Evolutionary conservation across 495 filamentous ascomycete species (phyloP).

Genomic region (Penicillium macrosclerotiorum): DNA sequence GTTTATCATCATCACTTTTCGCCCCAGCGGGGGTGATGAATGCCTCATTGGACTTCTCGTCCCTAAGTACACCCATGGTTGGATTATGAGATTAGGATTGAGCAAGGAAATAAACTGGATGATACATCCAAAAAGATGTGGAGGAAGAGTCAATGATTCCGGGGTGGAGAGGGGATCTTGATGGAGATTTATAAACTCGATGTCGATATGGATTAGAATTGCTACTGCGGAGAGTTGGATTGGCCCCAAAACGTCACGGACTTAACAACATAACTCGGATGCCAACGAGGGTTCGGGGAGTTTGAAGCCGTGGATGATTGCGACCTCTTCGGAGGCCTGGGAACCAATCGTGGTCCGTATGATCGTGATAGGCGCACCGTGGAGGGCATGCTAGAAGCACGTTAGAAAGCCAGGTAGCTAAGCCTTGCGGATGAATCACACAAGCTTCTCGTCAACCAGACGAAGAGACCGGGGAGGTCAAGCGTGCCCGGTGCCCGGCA

Average conservation of each 20-base stretch:
- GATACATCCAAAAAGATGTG: neutral
- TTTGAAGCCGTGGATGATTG: neutral
- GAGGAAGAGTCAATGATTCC: conserved; percentile 3
- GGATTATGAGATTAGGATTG: neutral
- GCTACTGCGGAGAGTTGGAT: neutral
- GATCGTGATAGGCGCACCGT: neutral
- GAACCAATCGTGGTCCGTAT: neutral
- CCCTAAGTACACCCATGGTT: conserved; percentile 16
- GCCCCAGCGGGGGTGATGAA: conserved; percentile 1
- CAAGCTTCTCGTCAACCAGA: conserved; percentile 14
- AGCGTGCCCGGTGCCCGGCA: no score
- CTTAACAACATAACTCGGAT: neutral
- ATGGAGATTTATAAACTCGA: conserved; percentile 2
- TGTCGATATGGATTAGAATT: neutral
- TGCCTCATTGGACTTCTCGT: conserved; percentile 14
- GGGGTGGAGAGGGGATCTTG: neutral
- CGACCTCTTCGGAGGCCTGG: neutral
- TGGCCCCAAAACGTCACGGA: neutral
- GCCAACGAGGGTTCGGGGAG: neutral
- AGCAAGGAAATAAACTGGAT: neutral
- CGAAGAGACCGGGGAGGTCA: no score
- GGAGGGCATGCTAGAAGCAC: neutral
- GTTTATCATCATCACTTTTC: neutral
- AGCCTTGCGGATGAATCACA: conserved; percentile 9
- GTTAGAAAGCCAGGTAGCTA: conserved; percentile 6